Base-by-base conservation (phyloP, 257 asterid species). In the Penstemon barbatus region DNA sequence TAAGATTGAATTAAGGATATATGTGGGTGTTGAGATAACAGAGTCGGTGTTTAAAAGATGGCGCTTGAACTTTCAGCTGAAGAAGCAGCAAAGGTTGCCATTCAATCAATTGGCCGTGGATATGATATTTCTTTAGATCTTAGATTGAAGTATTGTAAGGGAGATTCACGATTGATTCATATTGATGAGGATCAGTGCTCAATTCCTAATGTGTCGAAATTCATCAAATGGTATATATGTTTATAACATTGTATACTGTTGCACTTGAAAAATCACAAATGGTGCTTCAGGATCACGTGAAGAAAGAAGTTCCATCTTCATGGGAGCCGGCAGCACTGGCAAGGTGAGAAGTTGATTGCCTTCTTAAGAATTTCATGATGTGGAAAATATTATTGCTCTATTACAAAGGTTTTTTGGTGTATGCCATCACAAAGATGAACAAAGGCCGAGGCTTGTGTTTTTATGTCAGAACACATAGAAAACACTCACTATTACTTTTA, bases 281-380 rank as follows among this genome's bases (percentile, higher is more conserved):
- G 87, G 85, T 80, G 82, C 89, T 94, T 55, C 72, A 85, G 80
- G 96, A 89, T 79, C 79, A 83, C 43, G 97, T 94, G 76, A 94
- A 83, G 80, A 82, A 83, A 74, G 96, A 89, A 83, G 97, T 94
- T 76, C 99, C 97, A 19, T 81, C 97, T 38, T 60, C 95, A 50
- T 94, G 99, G 99, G 97, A 94, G 41, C 96, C 99, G 71, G 89
- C 89, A 4, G 93, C 97, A 65, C 77, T 94, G 71, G 95, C 99
- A 63, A 88, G 99, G 99, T 94, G 73, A 68, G 80, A 57, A 65
- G 57, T 69, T 58, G 54, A 15, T 39, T 63, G 57, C 57, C 71
- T 75, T 79, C 61, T 61, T 4, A 65, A 62, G 41, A 65, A 57
- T 40, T 42, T 66, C 68, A 54, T 73, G 48, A 37, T 65, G 12